Base-by-base conservation (phyloP, 306 rosid genomes). In the Castanea sativa region DNA sequence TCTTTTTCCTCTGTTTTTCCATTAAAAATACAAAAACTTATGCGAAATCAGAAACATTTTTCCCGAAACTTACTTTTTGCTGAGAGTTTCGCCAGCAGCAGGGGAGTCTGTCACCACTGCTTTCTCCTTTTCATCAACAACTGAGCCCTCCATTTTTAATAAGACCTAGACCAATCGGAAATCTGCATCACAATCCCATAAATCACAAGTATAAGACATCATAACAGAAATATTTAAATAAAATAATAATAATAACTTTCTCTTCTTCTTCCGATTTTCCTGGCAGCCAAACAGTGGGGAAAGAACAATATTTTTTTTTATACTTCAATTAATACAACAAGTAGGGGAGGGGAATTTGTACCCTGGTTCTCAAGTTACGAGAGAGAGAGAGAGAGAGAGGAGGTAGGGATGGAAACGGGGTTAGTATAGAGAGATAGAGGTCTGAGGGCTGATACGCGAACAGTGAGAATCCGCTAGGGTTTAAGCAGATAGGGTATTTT, bases 61-160 rank as follows among this genome's bases (percentile, higher is more conserved):
- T 21, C 2, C 2, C n/a, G 9, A 4, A 35, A 69, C 87, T 58
- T 78, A 89, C 92, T 84, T 89, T 73, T 89, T 89, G 88, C 88
- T 89, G 3, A 71, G 12, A 45, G 80, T 55, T 74, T 78, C 88
- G 16, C 71, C 89, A 10, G 85, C 29, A 30, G 29, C 38, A 23
- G 69, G 8, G 29, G 84, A 23, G 32, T 78, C 85, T 77, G 83
- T 5, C 1, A 53, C 57, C 35, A 79, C 45, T 6, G 43, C 78
- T 41, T 84, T 84, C 6, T 75, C 27, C 5, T 78, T 51, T 69
- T 79, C 76, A 12, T 80, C 87, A 2, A 55, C 87, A 2, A 55
- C 65, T 0, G 83, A 56, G 29, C 56, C 75, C 23, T 71, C 85
- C 83, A 82, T 82, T 67, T 38, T 72, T 38, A 38, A 15, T 29